These are phyloP conservation scores for Fusarium sororula DNA, from an alignment of 2,329 filamentous ascomycete species.

Conservation along the genomic window DNA sequence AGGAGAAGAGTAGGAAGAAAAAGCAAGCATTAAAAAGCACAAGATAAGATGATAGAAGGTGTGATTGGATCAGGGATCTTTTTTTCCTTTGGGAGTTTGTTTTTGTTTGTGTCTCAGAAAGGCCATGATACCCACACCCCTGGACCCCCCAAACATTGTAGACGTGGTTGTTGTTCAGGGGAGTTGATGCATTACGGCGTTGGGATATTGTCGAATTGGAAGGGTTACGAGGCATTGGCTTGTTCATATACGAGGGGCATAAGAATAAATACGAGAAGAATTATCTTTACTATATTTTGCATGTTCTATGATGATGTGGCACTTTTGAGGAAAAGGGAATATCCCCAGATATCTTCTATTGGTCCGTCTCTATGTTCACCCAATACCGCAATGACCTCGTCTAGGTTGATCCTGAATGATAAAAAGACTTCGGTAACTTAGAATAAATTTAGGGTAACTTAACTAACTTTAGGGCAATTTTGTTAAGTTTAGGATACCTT, in stretches of 20 bases:
- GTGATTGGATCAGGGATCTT: conserved; percentile 29
- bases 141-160: conserved; percentile 5
- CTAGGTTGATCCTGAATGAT: too few species aligned
- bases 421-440: too few species aligned
- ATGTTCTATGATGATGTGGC: not conserved
- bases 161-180: conserved; percentile 4
- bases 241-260: conserved; percentile 2
- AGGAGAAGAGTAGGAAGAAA: conserved; percentile 23
- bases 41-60: conserved; percentile 20
- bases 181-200: conserved; percentile 37
- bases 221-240: not conserved
- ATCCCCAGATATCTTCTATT: not conserved
- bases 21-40: not conserved
- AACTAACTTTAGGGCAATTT: too few species aligned
- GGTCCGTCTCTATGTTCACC: too few species aligned
- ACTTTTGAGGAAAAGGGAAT: not conserved
- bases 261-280: not conserved
- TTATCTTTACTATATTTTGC: not conserved
- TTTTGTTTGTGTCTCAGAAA: conserved; percentile 34
- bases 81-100: conserved; percentile 22
- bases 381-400: not conserved
- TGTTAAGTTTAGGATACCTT: too few species aligned
- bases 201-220: conserved; percentile 24
- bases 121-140: conserved; percentile 44
- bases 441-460: too few species aligned